These are phyloP conservation scores for Phytophthora melonis DNA, from an alignment of 352 stramenopile species.

Conservation along the genomic window DNA sequence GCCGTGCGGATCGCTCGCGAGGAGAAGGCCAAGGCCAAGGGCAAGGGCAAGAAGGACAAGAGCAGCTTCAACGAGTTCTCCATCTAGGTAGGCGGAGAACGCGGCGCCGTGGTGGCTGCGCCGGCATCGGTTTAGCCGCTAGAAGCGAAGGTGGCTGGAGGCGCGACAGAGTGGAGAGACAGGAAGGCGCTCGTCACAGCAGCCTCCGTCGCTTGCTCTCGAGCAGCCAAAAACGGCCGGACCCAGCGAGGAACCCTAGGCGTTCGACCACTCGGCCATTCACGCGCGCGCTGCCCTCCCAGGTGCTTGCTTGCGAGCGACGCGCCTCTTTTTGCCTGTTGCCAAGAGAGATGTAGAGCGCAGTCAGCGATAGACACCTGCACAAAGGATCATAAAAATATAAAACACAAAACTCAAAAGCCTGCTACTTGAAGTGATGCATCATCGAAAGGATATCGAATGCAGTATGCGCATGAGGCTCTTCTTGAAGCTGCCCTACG, in stretches of 20 bases:
- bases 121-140: not conserved
- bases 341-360: conserved; percentile 18
- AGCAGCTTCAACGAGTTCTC: conserved; percentile 87
- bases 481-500: not conserved
- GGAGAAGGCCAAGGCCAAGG: conserved; percentile 73
- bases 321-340: conserved; percentile 11
- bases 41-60: conserved; percentile 85
- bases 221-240: conserved; percentile 4
- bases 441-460: not conserved
- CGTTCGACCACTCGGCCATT: conserved; percentile 6
- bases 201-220: conserved; percentile 23
- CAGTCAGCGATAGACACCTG: conserved; percentile 33
- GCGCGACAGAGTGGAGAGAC: conserved; percentile 12
- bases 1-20: conserved; percentile 76
- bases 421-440: not conserved
- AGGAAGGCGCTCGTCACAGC: conserved; percentile 33
- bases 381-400: conserved; percentile 31
- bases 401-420: conserved; percentile 19
- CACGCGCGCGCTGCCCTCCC: conserved; percentile 15
- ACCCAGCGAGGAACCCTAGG: not conserved
- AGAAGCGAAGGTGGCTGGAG: conserved; percentile 4
- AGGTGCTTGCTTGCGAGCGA: conserved; percentile 32
- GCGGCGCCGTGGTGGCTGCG: conserved; percentile 1
- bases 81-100: conserved; percentile 47
- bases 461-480: not conserved